Evolutionary conservation across 1,139 yeast genomes (phyloP).

Genomic region (Candida anutae): DNA sequence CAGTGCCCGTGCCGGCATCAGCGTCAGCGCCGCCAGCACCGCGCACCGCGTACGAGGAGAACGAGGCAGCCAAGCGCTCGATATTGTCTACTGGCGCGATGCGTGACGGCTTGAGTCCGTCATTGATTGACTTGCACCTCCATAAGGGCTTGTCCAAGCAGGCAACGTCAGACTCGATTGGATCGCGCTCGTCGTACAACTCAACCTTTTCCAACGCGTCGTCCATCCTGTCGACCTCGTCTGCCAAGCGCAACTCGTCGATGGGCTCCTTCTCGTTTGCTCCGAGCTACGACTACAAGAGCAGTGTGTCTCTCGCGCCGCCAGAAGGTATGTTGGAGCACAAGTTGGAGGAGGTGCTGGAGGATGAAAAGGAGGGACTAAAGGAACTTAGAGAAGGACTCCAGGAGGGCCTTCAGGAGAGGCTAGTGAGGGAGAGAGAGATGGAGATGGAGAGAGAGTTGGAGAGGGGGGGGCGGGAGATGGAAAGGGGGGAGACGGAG

Average conservation of each 20-base stretch:
- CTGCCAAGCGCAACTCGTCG: conserved; percentile 19
- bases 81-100: conserved; percentile 10
- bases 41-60: conserved; percentile 15
- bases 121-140: conserved; percentile 32
- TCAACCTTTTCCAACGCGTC: conserved; percentile 28
- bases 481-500: conserved; percentile 3
- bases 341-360: conserved; percentile 3
- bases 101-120: conserved; percentile 32
- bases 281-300: conserved; percentile 9
- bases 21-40: conserved; percentile 7
- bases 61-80: too few relatives aligned
- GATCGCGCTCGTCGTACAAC: conserved; percentile 23
- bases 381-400: conserved; percentile 2
- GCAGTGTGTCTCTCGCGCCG: conserved; percentile 19
- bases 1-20: conserved; percentile 3
- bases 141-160: conserved; percentile 6
- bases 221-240: conserved; percentile 19
- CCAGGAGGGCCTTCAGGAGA: conserved; percentile 4
- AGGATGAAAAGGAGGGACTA: conserved; percentile 4
- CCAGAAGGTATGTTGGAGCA: conserved; percentile 14
- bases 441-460: too few relatives aligned
- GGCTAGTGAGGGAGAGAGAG: conserved; percentile 5
- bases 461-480: conserved; percentile 5
- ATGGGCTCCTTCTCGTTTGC: conserved; percentile 15
- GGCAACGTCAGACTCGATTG: conserved; percentile 16